Base-by-base conservation (phyloP, 306 rosid species). In the Parietaria judaica region DNA sequence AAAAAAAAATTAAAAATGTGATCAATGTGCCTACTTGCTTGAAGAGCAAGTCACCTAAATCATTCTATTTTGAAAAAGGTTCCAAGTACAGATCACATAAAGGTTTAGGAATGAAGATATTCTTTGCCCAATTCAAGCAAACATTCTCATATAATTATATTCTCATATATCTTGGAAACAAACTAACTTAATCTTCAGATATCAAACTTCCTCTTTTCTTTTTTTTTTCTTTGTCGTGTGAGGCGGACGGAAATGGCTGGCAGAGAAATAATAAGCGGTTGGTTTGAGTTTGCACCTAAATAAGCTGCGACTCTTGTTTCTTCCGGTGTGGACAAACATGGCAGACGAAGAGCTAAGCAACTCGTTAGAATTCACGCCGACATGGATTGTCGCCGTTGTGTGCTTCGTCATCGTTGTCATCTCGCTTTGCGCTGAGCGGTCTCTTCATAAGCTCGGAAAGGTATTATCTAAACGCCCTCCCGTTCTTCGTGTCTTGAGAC, bases 371-470 rank as follows among this genome's bases (percentile, higher is more conserved):
- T 88, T 64, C 62, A 86, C 94, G 23, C 87, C 99, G 31, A 86
- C 95, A 54, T 94, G 99, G 99, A 81, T 94, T 23, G 85, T 94
- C 8, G 97, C 99, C 6, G 77, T 55, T 66, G 84, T 92, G 61
- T 86, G 90, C 74, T 74, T 76, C 69, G 66, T 88, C 78, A 88
- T 92, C 43, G 97, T 92, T 71, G 65, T 74, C 69, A 56, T 88
- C 66, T 92, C 99, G 70, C 73, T 86, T 3, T 70, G 73, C 7
- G 86, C 59, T 23, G 94, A 86, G 69, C 96, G 96, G 12, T 77
- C 66, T 51, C 88, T 92, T 78, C 95, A 88, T 76, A 51, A 38
- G 41, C 85, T 88, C 43, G 99, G 99, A 63, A 76, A 79, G 94
- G 98, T 87, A 75, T 41, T 23, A 23, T 23, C 1, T 23, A 23